These are phyloP conservation scores for Canavalia ensiformis DNA, from an alignment of 306 rosid species.

Conservation along the genomic window DNA sequence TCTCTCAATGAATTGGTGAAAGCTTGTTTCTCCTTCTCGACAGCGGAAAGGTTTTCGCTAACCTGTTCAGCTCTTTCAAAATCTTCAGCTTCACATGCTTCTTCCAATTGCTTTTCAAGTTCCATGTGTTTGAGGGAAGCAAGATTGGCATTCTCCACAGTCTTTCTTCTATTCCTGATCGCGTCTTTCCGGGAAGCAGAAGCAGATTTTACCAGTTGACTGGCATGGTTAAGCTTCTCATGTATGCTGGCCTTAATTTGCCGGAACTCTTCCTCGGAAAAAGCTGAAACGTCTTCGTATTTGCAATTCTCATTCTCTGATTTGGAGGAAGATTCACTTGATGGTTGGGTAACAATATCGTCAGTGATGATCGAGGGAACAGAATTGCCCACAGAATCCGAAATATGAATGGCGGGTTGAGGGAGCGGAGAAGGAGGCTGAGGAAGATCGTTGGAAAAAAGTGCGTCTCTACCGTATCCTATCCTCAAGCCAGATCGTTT, in stretches of 20 bases:
- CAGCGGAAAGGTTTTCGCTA: constrained; percentile 70
- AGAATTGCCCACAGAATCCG: background rate
- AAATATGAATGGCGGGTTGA: background rate
- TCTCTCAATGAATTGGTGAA: constrained; percentile 56
- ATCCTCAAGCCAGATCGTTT: constrained; percentile 73
- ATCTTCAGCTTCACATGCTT: constrained; percentile 85
- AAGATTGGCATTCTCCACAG: constrained; percentile 54
- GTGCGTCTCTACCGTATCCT: constrained; percentile 71
- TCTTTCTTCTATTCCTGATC: constrained; percentile 66
- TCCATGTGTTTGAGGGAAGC: constrained; percentile 54
- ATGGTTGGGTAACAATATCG: constrained; percentile 19
- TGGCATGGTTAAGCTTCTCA: constrained; percentile 63
- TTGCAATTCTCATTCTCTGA: constrained; percentile 13
- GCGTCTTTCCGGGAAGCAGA: constrained; percentile 69
- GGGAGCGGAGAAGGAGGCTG: background rate
- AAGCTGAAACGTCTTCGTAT: constrained; percentile 7
- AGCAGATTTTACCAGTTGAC: constrained; percentile 59
- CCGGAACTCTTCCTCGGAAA: constrained; percentile 53
- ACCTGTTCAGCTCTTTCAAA: constrained; percentile 79
- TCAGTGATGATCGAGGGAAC: background rate
- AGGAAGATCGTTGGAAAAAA: constrained; percentile 35
- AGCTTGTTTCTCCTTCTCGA: constrained; percentile 64
- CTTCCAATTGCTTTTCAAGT: constrained; percentile 79
- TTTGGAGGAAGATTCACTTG: constrained; percentile 35
- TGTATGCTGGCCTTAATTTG: constrained; percentile 56